Base-by-base conservation (phyloP, 257 asterid genomes). In the Rehmannia glutinosa region DNA sequence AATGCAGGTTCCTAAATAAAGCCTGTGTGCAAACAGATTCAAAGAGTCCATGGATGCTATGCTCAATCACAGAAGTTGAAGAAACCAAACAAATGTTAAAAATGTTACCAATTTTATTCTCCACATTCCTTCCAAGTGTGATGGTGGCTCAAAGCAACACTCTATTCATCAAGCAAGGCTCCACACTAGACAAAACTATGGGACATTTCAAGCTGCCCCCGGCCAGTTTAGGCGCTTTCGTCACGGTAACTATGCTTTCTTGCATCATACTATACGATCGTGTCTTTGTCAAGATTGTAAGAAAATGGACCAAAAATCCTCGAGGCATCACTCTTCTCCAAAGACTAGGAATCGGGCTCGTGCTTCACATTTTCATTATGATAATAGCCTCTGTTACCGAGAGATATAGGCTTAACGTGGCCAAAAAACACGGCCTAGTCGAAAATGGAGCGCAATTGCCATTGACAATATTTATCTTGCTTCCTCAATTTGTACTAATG, bases 261-360 rank as follows among this genome's bases (percentile, higher is more conserved):
- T 74, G 71, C 63, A 42, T 78, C 10, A 55, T 67, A 0, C 30
- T 83, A 13, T 80, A 80, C 15, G 89, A 80, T 24, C 80, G 82
- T 0, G 64, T 80, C 0, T 68, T 83, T 2, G 83, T 83, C 12
- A 75, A 68, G 17, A 8, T 75, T 3, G 6, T 64, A 0, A 56
- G 67, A 12, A 72, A 49, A 62, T 80, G 72, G 79, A 83, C 83
- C 0, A 73, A 79, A 17, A 80, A 83, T 24, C 83, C 85, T 0
- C 69, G 85, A 61, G 87, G 87, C 17, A 79, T 82, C 67, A 79
- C 78, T 21, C 81, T 76, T 27, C 68, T 82, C 16, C 87, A 82
- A 13, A 58, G 87, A 60, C 15, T 82, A 28, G 84, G 85, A 25
- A 57, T 74, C 33, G 85, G 85, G 3, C 62, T 74, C 21, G 43